Evolutionary conservation across 75 land plant species (phyloP), one percentile per base, ranked within the genome.

Genomic region (Cupressus sempervirens): DNA sequence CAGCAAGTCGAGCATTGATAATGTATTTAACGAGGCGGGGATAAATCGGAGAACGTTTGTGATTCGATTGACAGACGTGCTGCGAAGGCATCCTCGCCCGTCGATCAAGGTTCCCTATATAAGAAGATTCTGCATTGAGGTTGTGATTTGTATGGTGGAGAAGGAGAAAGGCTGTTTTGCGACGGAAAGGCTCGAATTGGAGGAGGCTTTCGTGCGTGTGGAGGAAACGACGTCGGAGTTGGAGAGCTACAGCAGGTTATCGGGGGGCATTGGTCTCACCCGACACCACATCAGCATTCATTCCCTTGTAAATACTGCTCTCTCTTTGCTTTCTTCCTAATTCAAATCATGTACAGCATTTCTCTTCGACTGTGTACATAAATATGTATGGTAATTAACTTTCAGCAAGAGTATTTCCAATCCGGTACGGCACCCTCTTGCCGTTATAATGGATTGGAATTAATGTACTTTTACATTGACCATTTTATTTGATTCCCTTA

Each of bases 191-290:
- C 2, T 32, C 11, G 81, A 79, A 43, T 79, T 79, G 81, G 12
- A 79, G 12, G 30, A 7, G 1, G 50, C 48, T 79, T 2, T 79
- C 14, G 50, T 26, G n/a, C 23, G 48, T 23, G 81, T 79, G n/a
- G 45, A 7, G 81, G 50, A 79, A 7, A 79, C 48, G 4, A 79
- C 81, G 32, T 79, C 81, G 48, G n/a, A 79, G 48, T 23, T 79
- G 50, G 50, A 79, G 81, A 23, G 50, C 10, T 79, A 20, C 14
- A 43, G 29, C 26, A 79, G 29, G 2, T 79, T 79, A 1, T 79
- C 50, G 29, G 95, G 95, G 7, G 89, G 90, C n/a, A 90, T 90
- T 26, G 93, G 95, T 14, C 7, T 94, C n/a, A 86, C 84, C 85
- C 84, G 88, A 23, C 91, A 92, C 76, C 52, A 73, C 7, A 62